phyloP scores from a whole-genome alignment of 805 yeast genomes.

The Ogataea haglerorum region DNA sequence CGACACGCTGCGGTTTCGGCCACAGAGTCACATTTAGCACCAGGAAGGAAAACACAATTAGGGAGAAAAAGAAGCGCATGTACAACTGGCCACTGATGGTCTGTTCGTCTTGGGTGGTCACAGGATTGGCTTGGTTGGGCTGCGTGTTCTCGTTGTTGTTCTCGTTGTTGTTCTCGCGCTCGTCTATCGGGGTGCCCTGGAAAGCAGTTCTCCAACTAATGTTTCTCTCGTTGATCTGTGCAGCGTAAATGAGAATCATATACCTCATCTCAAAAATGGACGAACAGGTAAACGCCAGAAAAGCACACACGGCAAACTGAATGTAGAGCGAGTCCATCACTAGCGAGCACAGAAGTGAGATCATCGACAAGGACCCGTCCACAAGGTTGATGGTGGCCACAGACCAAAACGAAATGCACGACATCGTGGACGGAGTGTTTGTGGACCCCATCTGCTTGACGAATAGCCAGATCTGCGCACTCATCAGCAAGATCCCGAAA shows the following conservation, averaged over 20 bases:
- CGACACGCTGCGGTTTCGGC: conserved; percentile 53
- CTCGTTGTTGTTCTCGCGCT: conserved; percentile 19
- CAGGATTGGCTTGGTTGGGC: conserved; percentile 4
- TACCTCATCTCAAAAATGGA: conserved; percentile 74
- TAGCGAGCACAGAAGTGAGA: conserved; percentile 57
- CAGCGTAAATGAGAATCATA: conserved; percentile 59
- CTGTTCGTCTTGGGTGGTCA: conserved; percentile 45
- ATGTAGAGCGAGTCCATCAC: conserved; percentile 56
- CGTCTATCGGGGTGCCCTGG: conserved; percentile 53
- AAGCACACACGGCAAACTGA: conserved; percentile 66
- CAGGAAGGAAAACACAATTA: conserved; percentile 54
- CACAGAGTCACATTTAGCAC: conserved; percentile 57
- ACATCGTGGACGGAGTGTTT: conserved; percentile 75
- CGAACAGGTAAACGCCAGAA: conserved; percentile 65
- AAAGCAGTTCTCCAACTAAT: conserved; percentile 64
- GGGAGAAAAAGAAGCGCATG: conserved; percentile 50
- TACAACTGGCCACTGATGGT: conserved; percentile 55
- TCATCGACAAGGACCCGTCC: conserved; percentile 67
- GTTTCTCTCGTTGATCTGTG: conserved; percentile 70
- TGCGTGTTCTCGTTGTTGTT: conserved; percentile 16
- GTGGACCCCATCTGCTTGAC: conserved; percentile 68
- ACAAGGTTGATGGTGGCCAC: conserved; percentile 59
- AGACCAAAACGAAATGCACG: conserved; percentile 68
- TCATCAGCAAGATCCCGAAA: conserved; percentile 42
- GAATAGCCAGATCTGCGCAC: conserved; percentile 53